Base-by-base conservation (phyloP, 257 asterid species). In the Solanum arcanum region DNA sequence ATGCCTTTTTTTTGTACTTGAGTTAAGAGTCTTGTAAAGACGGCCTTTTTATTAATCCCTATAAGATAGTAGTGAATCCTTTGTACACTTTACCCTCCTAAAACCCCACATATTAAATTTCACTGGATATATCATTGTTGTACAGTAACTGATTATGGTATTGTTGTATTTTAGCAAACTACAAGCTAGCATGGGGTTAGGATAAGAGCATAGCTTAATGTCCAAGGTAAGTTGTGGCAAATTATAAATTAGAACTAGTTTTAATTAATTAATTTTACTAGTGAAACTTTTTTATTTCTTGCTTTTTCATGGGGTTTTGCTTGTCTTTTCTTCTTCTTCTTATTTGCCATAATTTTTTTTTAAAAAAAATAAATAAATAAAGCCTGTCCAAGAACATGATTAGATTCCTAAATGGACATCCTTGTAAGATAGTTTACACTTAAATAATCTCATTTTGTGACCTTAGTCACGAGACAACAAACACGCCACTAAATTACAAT, bases 381-480 rank as follows among this genome's bases (percentile, higher is more conserved):
- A 81, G 46, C 46, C 85, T 81, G 69, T 31, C 69, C 4, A 49
- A 81, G 69, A 81, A 81, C 92, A 92, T 91, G 91, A 81, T 89
- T 87, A 90, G 95, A 93, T 94, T 91, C 95, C 87, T 85, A 85
- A 84, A 87, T 87, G 82, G 90, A 91, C 93, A 90, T 86, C 89
- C 91, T 91, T 91, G 87, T 85, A 87, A 92, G 92, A 82, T 86
- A 90, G 91, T 88, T 89, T 86, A 81, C 86, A 87, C 82, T 83
- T 86, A 81, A 77, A 88, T 68, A 91, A 47, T 84, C 70, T 86
- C 47, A 88, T 85, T 18, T 60, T 83, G 86, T 83, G 86, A 89
- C 89, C 89, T 69, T 89, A 86, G 89, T 94, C 94, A 93, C 93
- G 93, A 91, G 92, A 85, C 84, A 84, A 78, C 70, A 93, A 94